Conservation (phyloP, 108 stramenopile species). For the Craspedostauros australis region DNA sequence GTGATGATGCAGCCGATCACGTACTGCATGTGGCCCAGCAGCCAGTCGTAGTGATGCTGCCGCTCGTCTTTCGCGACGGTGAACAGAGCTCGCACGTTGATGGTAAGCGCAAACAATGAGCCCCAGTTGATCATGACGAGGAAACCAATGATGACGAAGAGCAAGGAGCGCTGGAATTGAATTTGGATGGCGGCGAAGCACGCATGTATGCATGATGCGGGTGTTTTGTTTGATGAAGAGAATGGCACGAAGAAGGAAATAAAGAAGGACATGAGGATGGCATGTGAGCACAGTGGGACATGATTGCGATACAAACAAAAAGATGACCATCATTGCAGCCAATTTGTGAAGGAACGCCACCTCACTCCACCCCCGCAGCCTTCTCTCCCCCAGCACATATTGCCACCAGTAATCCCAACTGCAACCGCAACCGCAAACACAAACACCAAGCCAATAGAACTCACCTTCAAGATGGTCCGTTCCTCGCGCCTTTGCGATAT, state of each 20-base stretch:
- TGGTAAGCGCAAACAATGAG: slow-evolving; percentile 24
- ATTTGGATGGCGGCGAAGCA: no score
- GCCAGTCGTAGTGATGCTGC: slow-evolving; percentile 56
- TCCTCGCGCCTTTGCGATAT: slow-evolving; percentile 59
- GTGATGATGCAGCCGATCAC: slow-evolving; percentile 48
- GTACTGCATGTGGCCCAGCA: slow-evolving; percentile 57
- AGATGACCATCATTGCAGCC: background rate
- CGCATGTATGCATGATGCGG: no score
- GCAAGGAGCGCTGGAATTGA: slow-evolving; percentile 30
- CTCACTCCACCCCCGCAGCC: no score
- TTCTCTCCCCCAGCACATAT: no score
- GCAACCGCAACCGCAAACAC: no score
- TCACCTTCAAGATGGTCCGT: slow-evolving; percentile 51
- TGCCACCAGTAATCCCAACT: no score
- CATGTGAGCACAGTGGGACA: no score
- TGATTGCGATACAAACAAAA: background rate
- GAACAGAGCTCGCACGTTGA: slow-evolving; percentile 23
- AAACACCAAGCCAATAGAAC: background rate
- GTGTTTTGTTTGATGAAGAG: no score
- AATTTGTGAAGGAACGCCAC: background rate
- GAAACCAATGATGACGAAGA: slow-evolving; percentile 36
- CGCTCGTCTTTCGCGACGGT: slow-evolving; percentile 15
- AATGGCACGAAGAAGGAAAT: no score
- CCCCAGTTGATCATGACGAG: slow-evolving; percentile 55
- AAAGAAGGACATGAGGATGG: no score